Evolutionary conservation across 1,284 basidiomycete species (phyloP).

Genomic region (Neonothopanus nambi): DNA sequence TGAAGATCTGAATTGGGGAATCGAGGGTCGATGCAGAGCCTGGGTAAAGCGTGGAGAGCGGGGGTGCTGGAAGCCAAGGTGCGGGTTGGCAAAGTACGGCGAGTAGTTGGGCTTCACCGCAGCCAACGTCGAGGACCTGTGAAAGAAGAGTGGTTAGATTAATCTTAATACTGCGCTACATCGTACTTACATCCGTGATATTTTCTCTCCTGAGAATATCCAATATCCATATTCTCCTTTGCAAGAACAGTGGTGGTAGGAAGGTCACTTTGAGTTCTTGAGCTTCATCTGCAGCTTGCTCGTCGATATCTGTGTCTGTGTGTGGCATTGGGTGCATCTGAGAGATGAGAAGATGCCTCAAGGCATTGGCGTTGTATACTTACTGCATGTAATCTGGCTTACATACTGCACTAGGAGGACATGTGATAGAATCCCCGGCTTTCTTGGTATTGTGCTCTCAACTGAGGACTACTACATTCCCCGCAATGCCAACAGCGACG

Average conservation of each 20-base stretch:
- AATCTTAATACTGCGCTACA: conserved; percentile 1
- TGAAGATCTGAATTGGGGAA: conserved; percentile 15
- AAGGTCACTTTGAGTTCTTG: conserved; percentile 65
- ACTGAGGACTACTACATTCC: too few relatives aligned
- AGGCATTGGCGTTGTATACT: too few relatives aligned
- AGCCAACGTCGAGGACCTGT: conserved; percentile 79
- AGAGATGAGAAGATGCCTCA: too few relatives aligned
- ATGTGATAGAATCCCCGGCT: too few relatives aligned
- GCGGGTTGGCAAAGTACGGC: conserved; percentile 69
- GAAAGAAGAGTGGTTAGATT: conserved; percentile 5
- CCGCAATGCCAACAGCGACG: too few relatives aligned
- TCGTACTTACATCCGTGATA: conserved; percentile 53
- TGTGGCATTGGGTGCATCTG: too few relatives aligned
- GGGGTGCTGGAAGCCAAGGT: conserved; percentile 54
- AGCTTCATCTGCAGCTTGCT: too few relatives aligned
- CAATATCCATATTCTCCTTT: conserved; percentile 72
- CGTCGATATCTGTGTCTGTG: too few relatives aligned
- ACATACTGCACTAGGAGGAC: too few relatives aligned
- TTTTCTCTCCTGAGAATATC: conserved; percentile 60
- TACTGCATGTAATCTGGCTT: too few relatives aligned
- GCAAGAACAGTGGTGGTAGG: conserved; percentile 68
- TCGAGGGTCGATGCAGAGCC: conserved; percentile 10
- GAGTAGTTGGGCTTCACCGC: conserved; percentile 78
- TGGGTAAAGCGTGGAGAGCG: conserved; percentile 30
- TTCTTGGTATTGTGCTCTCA: too few relatives aligned